Evolutionary conservation across 306 rosid genomes (phyloP).

Genomic region (Phaseolus lunatus): DNA sequence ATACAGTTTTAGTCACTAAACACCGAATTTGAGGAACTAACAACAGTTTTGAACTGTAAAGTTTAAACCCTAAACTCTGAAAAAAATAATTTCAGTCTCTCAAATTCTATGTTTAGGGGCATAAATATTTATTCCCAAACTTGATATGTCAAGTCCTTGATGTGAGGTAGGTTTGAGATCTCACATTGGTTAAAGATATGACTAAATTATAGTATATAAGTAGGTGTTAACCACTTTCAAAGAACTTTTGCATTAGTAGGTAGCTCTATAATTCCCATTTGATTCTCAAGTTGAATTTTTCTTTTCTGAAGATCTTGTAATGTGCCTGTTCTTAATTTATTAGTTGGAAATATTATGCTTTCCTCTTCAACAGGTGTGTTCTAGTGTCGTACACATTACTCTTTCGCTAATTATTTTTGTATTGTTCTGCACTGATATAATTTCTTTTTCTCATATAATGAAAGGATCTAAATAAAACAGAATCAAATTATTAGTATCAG

Average conservation of each 20-base stretch:
- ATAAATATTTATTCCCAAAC: too few relatives aligned
- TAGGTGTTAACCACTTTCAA: too few relatives aligned
- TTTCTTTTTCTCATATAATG: slow-evolving; percentile 34
- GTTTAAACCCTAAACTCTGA: too few relatives aligned
- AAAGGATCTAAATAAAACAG: slow-evolving; percentile 23
- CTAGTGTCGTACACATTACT: slow-evolving; percentile 24
- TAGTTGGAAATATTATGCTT: slow-evolving; percentile 27
- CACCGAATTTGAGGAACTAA: too few relatives aligned
- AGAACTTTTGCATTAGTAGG: slow-evolving; percentile 21
- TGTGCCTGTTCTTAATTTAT: slow-evolving; percentile 25
- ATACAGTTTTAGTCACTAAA: too few relatives aligned
- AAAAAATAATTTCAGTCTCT: too few relatives aligned
- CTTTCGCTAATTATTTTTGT: slow-evolving; percentile 38
- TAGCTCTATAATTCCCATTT: background rate
- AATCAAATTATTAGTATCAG: slow-evolving; percentile 42
- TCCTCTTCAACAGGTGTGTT: slow-evolving; percentile 39
- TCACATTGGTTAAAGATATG: too few relatives aligned
- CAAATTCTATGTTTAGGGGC: too few relatives aligned
- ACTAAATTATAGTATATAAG: too few relatives aligned
- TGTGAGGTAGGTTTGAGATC: too few relatives aligned
- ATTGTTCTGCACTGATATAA: slow-evolving; percentile 2
- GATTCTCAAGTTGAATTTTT: background rate
- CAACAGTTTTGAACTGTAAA: too few relatives aligned
- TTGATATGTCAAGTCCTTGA: too few relatives aligned
- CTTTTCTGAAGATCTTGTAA: background rate